Conservation (phyloP, 2,329 filamentous ascomycete genomes). For the Trichoderma guizhouense region DNA sequence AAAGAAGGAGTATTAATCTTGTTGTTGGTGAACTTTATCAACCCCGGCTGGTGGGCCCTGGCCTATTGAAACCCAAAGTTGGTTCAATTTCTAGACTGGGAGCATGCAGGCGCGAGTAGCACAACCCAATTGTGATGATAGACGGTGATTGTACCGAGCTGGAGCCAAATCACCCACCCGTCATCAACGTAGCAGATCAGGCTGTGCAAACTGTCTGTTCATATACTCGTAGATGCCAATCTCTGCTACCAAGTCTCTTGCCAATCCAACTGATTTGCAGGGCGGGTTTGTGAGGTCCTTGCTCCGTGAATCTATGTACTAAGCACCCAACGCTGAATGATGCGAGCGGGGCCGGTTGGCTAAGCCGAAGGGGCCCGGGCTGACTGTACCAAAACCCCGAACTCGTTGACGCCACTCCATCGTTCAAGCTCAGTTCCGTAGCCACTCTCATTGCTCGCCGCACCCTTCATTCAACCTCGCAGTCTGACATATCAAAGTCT, state of each 20-base stretch:
- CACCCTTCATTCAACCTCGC: background rate
- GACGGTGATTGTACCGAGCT: background rate
- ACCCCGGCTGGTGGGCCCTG: background rate
- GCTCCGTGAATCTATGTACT: background rate
- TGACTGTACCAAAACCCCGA: conserved; percentile 4
- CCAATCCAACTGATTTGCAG: background rate
- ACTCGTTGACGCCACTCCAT: conserved; percentile 13
- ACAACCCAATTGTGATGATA: background rate
- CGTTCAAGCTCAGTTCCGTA: background rate
- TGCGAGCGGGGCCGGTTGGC: conserved; percentile 1
- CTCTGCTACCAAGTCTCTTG: background rate
- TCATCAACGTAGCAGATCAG: background rate
- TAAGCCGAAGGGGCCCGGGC: conserved; percentile 11
- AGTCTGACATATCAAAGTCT: background rate
- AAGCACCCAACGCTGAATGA: background rate
- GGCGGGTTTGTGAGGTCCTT: background rate
- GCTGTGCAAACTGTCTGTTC: background rate
- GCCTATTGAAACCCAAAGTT: background rate
- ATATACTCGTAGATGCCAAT: background rate
- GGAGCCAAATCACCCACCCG: background rate
- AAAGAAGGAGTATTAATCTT: background rate
- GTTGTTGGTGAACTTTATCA: background rate
- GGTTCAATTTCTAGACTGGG: background rate
- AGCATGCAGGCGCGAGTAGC: background rate
- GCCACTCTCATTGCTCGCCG: background rate